These are phyloP conservation scores for Acorus calamus DNA, from an alignment of 106 monocot species.

Conservation along the genomic window DNA sequence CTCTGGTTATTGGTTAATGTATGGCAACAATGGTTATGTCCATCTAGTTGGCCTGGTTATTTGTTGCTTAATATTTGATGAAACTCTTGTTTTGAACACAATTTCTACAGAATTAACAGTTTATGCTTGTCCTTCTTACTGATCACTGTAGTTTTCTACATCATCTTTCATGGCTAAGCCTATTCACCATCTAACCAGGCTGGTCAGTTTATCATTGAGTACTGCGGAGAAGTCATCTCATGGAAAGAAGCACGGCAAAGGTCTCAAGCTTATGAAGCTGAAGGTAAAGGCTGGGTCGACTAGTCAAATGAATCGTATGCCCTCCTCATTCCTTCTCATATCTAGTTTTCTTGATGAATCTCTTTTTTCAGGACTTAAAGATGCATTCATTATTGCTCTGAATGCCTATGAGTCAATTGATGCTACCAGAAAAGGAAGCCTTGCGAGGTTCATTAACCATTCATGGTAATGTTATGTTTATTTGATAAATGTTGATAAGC, in stretches of 20 bases:
- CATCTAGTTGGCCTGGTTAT: too few relatives aligned
- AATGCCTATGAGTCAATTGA: slow-evolving; percentile 82
- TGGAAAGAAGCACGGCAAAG: slow-evolving; percentile 74
- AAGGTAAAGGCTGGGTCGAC: slow-evolving; percentile 31
- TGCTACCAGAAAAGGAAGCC: slow-evolving; percentile 84
- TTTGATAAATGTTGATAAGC: too few relatives aligned
- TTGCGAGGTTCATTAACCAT: slow-evolving; percentile 96
- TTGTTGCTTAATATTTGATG: too few relatives aligned
- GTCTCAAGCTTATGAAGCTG: slow-evolving; percentile 69
- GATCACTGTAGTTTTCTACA: too few relatives aligned
- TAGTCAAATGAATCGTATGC: neutral
- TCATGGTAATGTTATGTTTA: slow-evolving; percentile 51
- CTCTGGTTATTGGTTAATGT: too few relatives aligned
- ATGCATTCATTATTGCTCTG: slow-evolving; percentile 86
- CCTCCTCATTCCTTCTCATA: neutral
- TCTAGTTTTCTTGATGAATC: neutral
- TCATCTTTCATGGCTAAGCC: too few relatives aligned
- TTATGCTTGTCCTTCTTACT: too few relatives aligned
- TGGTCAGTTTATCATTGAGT: slow-evolving; percentile 95
- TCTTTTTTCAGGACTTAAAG: slow-evolving; percentile 53
- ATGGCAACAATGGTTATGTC: too few relatives aligned
- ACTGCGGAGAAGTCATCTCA: slow-evolving; percentile 97
- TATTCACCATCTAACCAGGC: slow-evolving; percentile 28
- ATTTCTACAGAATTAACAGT: too few relatives aligned
- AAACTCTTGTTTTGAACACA: too few relatives aligned